Evolutionary conservation across 352 stramenopile genomes (phyloP).

Genomic region (Halophytophthora polymorphica): DNA sequence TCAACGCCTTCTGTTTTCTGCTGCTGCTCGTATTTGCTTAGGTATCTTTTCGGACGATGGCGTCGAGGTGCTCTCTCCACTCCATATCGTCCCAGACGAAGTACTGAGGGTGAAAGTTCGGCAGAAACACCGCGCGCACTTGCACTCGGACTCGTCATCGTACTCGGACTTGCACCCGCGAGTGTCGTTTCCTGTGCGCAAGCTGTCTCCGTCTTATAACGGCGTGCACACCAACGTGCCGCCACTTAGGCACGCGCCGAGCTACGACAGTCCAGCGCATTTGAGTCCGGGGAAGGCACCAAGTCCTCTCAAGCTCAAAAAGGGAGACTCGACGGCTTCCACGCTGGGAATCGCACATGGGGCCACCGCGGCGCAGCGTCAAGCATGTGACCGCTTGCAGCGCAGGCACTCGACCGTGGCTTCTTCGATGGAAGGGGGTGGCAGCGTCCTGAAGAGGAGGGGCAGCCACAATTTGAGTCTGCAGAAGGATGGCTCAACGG

Average conservation of each 20-base stretch:
- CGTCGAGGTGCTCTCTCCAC: slow-evolving; percentile 61
- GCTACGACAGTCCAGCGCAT: slow-evolving; percentile 7
- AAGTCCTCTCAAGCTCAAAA: slow-evolving; percentile 18
- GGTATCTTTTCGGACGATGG: slow-evolving; percentile 51
- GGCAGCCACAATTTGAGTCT: slow-evolving; percentile 16
- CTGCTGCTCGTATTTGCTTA: slow-evolving; percentile 24
- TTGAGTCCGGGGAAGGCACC: slow-evolving; percentile 12
- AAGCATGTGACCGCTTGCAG: slow-evolving; percentile 24
- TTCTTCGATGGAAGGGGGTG: slow-evolving; percentile 8
- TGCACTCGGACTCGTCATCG: slow-evolving; percentile 21
- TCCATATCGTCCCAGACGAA: slow-evolving; percentile 74
- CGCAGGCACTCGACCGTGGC: slow-evolving; percentile 15
- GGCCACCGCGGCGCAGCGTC: slow-evolving; percentile 25
- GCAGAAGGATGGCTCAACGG: slow-evolving; percentile 4
- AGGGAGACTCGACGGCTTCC: slow-evolving; percentile 18
- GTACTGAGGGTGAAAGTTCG: slow-evolving; percentile 64
- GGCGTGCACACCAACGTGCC: slow-evolving; percentile 11
- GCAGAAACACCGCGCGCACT: slow-evolving; percentile 40
- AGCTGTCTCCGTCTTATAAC: slow-evolving; percentile 21
- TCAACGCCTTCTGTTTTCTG: slow-evolving; percentile 15
- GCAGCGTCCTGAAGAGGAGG: slow-evolving; percentile 26
- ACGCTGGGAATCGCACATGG: slow-evolving; percentile 21
- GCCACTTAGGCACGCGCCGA: slow-evolving; percentile 6
- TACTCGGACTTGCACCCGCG: slow-evolving; percentile 16
- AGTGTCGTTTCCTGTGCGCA: slow-evolving; percentile 23